Conservation (phyloP, 805 yeast species). For the Lachancea quebecensis region DNA sequence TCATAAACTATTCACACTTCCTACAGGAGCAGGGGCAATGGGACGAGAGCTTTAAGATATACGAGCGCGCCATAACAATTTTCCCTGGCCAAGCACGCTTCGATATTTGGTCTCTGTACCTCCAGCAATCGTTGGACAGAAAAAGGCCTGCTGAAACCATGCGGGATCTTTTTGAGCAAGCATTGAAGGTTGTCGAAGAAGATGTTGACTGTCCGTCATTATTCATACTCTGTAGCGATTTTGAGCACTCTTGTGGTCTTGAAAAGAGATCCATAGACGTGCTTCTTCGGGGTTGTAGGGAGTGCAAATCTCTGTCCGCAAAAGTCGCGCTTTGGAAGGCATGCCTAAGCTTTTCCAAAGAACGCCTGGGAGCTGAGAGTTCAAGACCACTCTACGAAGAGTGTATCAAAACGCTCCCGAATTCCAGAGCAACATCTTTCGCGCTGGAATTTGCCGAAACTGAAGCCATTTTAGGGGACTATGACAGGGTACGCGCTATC, state of each 20-base stretch:
- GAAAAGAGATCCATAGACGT: conserved; percentile 43
- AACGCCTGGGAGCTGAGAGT: conserved; percentile 35
- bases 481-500: conserved; percentile 55
- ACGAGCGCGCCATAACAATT: conserved; percentile 57
- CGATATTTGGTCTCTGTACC: conserved; percentile 67
- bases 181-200: conserved; percentile 47
- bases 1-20: conserved; percentile 61
- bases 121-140: conserved; percentile 42
- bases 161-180: conserved; percentile 69
- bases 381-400: conserved; percentile 45
- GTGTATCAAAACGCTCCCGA: conserved; percentile 45
- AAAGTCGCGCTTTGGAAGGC: conserved; percentile 36
- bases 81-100: conserved; percentile 51
- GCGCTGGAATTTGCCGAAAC: conserved; percentile 48
- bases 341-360: conserved; percentile 36
- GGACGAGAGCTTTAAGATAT: conserved; percentile 46
- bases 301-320: conserved; percentile 7
- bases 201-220: conserved; percentile 38
- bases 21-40: conserved; percentile 40
- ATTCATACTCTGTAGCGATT: conserved; percentile 48
- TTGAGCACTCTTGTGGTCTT: conserved; percentile 54
- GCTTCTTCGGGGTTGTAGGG: conserved; percentile 36
- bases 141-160: conserved; percentile 43
- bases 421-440: conserved; percentile 37
- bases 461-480: conserved; percentile 49